Conservation (phyloP, 768 basidiomycete genomes). For the Termitomyces sp. region DNA sequence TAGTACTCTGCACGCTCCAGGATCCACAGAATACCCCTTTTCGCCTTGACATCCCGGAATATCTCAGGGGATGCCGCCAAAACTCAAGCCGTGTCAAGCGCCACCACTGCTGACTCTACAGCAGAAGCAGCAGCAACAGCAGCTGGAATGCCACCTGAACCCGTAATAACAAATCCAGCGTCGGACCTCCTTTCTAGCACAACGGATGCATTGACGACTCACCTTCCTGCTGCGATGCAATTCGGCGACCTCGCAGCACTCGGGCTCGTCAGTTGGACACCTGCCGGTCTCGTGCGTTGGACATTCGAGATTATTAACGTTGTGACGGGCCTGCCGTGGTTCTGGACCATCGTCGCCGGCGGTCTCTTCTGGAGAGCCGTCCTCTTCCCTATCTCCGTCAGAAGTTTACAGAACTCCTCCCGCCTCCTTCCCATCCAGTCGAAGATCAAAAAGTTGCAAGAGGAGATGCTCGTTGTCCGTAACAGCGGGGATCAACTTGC, state of each 20-base stretch:
- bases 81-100: conserved; percentile 5
- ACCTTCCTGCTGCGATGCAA: conserved; percentile 46
- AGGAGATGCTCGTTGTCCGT: conserved; percentile 35
- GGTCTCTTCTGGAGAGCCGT: conserved; percentile 57
- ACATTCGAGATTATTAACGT: conserved; percentile 69
- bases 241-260: conserved; percentile 71
- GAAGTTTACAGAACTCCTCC: conserved; percentile 52
- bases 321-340: conserved; percentile 73
- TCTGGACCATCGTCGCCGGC: conserved; percentile 71
- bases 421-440: conserved; percentile 58
- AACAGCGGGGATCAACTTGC: conserved; percentile 36
- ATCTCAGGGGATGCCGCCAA: conserved; percentile 16
- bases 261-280: conserved; percentile 60
- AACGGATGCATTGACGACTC: conserved; percentile 22
- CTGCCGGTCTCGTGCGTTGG: conserved; percentile 60
- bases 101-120: conserved; percentile 1
- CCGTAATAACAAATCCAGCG: background rate
- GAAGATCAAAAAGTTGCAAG: conserved; percentile 44
- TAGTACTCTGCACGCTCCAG: conserved; percentile 13
- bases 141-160: background rate
- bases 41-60: conserved; percentile 11
- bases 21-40: conserved; percentile 3
- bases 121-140: background rate
- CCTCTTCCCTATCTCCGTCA: conserved; percentile 59
- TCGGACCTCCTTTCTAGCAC: conserved; percentile 11